These are phyloP conservation scores for Asterionellopsis glacialis DNA, from an alignment of 108 stramenopile species.

Conservation along the genomic window DNA sequence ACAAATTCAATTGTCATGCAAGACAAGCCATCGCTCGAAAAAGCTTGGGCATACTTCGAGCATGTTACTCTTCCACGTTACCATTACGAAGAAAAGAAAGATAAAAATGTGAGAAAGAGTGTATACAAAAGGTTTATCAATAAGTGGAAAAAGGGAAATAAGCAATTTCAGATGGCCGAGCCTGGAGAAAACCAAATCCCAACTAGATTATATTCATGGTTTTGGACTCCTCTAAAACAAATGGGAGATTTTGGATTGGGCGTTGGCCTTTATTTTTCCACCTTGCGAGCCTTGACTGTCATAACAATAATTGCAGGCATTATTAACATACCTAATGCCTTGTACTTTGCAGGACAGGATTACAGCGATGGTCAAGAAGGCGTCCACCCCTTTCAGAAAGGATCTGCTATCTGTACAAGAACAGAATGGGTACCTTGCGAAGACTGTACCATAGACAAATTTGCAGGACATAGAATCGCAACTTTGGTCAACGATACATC, in stretches of 20 bases:
- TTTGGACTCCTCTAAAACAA: conserved; percentile 45
- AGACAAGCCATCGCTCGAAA: background rate
- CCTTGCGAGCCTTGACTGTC: conserved; percentile 7
- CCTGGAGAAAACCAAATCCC: conserved; percentile 60
- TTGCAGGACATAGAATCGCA: conserved; percentile 17
- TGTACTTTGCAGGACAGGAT: conserved; percentile 7
- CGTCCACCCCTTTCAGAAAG: conserved; percentile 18
- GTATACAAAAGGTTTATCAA: too few relatives aligned
- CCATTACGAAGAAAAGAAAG: background rate
- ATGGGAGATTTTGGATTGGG: conserved; percentile 27
- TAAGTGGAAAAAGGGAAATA: conserved; percentile 9
- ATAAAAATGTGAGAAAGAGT: too few relatives aligned
- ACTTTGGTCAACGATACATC: conserved; percentile 17
- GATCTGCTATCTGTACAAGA: conserved; percentile 46
- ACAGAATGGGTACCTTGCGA: conserved; percentile 65
- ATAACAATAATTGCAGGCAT: conserved; percentile 10
- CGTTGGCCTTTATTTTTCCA: conserved; percentile 17
- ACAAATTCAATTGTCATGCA: background rate
- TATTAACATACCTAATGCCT: conserved; percentile 11
- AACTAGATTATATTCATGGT: conserved; percentile 59
- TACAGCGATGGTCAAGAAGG: conserved; percentile 21
- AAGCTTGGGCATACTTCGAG: conserved; percentile 2
- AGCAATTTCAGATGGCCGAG: conserved; percentile 55
- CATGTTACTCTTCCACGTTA: background rate
- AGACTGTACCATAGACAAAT: conserved; percentile 25